Evolutionary conservation across 495 filamentous ascomycete species (phyloP), one percentile per base, ranked within the genome.

Genomic region (Neohortaea acidophila): DNA sequence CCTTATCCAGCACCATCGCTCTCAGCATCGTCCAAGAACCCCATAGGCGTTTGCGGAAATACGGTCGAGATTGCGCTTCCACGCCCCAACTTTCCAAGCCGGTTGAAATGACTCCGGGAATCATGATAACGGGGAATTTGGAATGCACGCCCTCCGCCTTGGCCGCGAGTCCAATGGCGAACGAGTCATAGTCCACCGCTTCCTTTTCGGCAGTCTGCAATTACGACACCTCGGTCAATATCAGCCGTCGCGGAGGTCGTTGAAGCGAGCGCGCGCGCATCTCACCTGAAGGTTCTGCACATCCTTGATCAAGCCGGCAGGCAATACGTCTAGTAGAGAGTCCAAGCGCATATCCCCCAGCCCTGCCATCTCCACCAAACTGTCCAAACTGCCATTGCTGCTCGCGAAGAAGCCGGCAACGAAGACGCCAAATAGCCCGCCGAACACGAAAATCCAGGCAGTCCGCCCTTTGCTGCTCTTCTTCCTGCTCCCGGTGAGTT

Each of bases 1-100:
- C 74, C 59, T 94, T 93, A 53, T 97, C 89, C 48, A 86, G 61
- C 8, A 97, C 81, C 54, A 97, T 63, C 0, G 89, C 86, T 36
- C 77, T 67, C 83, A 97, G 92, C 89, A 97, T 97, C 45, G 66
- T 87, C 89, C 89, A 97, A 49, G 81, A 91, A 19, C 89, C 89
- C 89, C 89, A 97, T 36, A 97, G 59, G 43, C 89, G 63, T 56
- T 86, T 87, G 36, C 89, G 70, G 57, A 96, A 97, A 56, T 94
- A 97, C 36, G 77, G 84, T 6, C 81, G 69, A 13, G 84, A 92
- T 24, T 59, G 59, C 46, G 77, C 73, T 10, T 75, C 75, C 0
- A 86, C 94, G 14, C 91, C 84, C 89, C 89, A 97, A 45, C 81
- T 89, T 61, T 97, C 89, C 5, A 97, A 66, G 4, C 91, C 91